Evolutionary conservation across 352 stramenopile genomes (phyloP), one percentile per base, ranked within the genome.

Genomic region (Globisporangium iwayamae): DNA sequence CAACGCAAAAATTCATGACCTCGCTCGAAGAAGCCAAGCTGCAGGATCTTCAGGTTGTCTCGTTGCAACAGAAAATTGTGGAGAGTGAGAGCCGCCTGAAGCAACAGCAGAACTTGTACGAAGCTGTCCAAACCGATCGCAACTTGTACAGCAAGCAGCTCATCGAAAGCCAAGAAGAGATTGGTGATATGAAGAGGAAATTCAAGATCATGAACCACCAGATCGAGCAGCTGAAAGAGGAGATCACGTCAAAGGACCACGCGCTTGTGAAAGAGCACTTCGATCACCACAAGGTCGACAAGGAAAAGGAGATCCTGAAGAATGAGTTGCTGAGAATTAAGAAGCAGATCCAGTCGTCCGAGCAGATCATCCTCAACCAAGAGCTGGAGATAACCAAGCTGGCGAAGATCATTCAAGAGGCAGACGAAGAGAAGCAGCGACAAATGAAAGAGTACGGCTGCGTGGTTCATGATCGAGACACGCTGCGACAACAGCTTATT

Each of bases 121-220:
- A 99, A 56, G 77, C 71, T 13, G 90, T 98, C 9, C 89, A 91
- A 41, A 83, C 79, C 39, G 96, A 99, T 60, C 79, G 89, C 5
- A 98, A 98, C 63, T 60, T 97, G 55, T 98, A 98, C 76, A 89
- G 77, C 63, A 98, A 98, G 70, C 91, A 97, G 55, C 72, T 99
- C 36, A 94, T 97, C 50, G 93, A 98, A 68, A 81, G 73, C n/a
- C 85, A 97, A 61, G 88, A 96, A 30, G 86, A 94, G 54, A 98
- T 98, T 43, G 78, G 73, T 22, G 78, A 91, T 41, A 91, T 97
- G 81, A 96, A 96, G 72, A 74, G 83, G 22, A 87, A 89, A 54
- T 97, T 98, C 60, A 96, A 96, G 67, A 89, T 95, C 25, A 96
- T 96, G 79, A 97, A 96, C 56, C 85, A 97, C 58, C 81, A 96